Evolutionary conservation across 2,329 filamentous ascomycete species (phyloP), one percentile per base, ranked within the genome.

Genomic region (Aureobasidium pullulans): DNA sequence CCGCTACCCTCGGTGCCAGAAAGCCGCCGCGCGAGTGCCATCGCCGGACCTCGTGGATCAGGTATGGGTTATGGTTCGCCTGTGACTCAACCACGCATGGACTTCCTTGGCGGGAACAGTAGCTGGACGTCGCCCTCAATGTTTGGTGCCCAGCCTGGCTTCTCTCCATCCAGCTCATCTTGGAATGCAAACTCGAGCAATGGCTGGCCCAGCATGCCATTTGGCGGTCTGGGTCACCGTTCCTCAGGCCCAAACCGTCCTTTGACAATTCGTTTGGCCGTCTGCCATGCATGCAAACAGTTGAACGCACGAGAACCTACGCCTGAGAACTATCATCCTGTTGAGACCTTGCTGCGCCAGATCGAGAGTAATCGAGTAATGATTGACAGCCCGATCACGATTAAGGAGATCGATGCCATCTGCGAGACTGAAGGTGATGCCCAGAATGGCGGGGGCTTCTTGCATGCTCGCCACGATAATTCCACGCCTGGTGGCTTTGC

Each of bases 341-440:
- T 95, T 23, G 78, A 82, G 29, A 75, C 79, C 19, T 80, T 89
- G 49, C 77, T 84, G 36, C 76, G 75, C 32, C 80, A 91, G 67
- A 85, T 91, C 65, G 81, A 86, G 9, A 80, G 83, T 58, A 79
- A 89, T 32, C 84, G 85, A 57, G 76, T 76, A 36, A 29, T 44
- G 1, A 79, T 79, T 57, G 82, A 86, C 60, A 73, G 79, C 70
- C 76, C 66, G 84, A 77, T 71, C 78, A 67, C 64, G 72, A 84
- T 77, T 68, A 80, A 79, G 29, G 92, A 96, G 67, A 80, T 97
- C 66, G 79, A 93, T 40, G 85, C 89, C 60, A 87, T 95, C 61
- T 94, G 89, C 71, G 93, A 97, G 67, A 96, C 93, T 0, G 90
- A 96, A 70, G 94, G 94, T 60, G 95, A 88, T 67, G 71, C 77